Evolutionary conservation across 768 basidiomycete species (phyloP), one percentile per base, ranked within the genome.

Genomic region (Suillus cothurnatus): DNA sequence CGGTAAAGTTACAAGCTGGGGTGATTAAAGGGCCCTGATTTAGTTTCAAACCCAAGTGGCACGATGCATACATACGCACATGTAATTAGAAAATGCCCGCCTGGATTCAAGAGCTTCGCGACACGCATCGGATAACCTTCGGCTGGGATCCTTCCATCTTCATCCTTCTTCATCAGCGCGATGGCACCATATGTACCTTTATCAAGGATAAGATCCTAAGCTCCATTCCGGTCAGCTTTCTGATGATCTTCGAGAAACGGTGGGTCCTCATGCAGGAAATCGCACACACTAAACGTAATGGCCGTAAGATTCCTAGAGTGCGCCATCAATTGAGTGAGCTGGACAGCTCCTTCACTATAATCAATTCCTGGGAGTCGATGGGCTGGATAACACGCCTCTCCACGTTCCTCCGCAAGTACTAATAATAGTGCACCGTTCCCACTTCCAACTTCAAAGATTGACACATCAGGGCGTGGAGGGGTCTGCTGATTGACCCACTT

Each of bases 131-230:
- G 91, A 73, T 95, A 94, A 21, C 71, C 73, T n/a, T 80, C 76
- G 0, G 84, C 84, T 2, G 89, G 88, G 1, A 83, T 79, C 49
- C 69, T 73, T 26, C 88, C 91, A 43, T 74, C 69, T 6, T 77
- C 81, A 49, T 88, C 86, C 71, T 86, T 88, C 62, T 82, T 81
- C 59, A 84, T 88, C 45, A 95, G 77, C 0, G 92, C 90, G 60
- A 94, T 93, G 6, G 93, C 92, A 71, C 94, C 93, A 71, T 87
- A 93, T 0, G 93, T 95, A n/a, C 93, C 93, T 74, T 95, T 95
- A 76, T 95, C 93, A 63, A 94, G 72, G 19, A 94, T 72, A 7
- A 94, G 76, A 71, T 93, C 90, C 93, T 93, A 95, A 12, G 72
- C 65, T 3, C 68, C 65, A 5, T 67, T 67, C 45, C 63, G 67